These are phyloP conservation scores for Coemansia sp. DNA, from an alignment of 192 early-diverging fungal genomes.

Conservation along the genomic window DNA sequence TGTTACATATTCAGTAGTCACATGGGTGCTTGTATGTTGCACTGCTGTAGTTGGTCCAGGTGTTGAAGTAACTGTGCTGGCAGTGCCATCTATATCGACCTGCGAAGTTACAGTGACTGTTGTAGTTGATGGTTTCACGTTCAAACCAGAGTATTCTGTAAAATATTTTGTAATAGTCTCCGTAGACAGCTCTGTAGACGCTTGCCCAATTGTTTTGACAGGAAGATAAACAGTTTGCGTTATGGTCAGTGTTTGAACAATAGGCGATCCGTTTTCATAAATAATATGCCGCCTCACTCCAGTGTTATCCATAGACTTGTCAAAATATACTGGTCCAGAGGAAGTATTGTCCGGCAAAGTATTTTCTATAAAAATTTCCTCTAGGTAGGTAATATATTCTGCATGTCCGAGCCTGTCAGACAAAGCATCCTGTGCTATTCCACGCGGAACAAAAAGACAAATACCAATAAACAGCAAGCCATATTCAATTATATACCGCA, in stretches of 20 bases:
- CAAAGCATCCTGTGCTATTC: background rate
- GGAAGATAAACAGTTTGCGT: background rate
- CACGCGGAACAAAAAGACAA: background rate
- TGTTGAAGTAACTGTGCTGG: background rate
- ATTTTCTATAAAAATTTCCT: constrained; percentile 9
- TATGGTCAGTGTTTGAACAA: background rate
- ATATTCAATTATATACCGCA: background rate
- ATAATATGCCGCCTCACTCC: too few relatives aligned
- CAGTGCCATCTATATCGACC: background rate
- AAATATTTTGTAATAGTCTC: background rate
- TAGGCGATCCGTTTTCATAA: too few relatives aligned
- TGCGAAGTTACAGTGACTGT: background rate
- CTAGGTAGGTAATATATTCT: background rate
- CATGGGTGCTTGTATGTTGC: background rate
- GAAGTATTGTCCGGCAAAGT: constrained; percentile 7
- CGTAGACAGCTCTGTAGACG: background rate
- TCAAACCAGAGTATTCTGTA: background rate
- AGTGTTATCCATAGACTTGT: background rate
- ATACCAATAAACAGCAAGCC: background rate
- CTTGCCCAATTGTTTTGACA: background rate
- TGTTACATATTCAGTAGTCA: background rate
- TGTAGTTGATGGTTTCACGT: background rate
- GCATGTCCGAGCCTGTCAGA: background rate
- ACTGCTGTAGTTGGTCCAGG: background rate
- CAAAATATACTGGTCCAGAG: background rate